These are phyloP conservation scores for Isabelozyma pseudorhagii DNA, from an alignment of 805 yeast species.

Conservation along the genomic window DNA sequence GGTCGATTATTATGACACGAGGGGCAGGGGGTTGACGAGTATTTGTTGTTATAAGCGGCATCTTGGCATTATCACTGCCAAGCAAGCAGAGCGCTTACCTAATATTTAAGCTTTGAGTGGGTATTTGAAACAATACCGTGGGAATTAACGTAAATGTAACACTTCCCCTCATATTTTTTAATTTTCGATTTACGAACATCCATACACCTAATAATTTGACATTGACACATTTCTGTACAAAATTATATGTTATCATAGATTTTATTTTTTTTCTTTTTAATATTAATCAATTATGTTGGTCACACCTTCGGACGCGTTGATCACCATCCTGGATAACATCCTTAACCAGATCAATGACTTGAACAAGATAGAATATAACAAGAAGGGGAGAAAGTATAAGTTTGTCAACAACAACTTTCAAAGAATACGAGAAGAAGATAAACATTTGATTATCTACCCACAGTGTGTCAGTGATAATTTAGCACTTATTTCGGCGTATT, in stretches of 20 bases:
- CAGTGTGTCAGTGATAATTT: slow-evolving; percentile 24
- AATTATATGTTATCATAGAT: no score
- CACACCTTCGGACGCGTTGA: slow-evolving; percentile 30
- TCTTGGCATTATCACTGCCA: no score
- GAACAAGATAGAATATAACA: slow-evolving; percentile 32
- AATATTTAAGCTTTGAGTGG: background rate
- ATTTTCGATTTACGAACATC: background rate
- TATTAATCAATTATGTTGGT: slow-evolving; percentile 7
- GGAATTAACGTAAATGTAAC: background rate
- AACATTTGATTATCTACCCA: slow-evolving; percentile 42
- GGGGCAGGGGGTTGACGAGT: no score
- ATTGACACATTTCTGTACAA: background rate
- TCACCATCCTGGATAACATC: slow-evolving; percentile 32
- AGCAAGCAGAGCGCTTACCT: no score
- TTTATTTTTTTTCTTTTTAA: no score
- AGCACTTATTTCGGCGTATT: slow-evolving; percentile 42
- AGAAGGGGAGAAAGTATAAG: slow-evolving; percentile 48
- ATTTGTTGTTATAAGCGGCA: no score
- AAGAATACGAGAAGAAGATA: slow-evolving; percentile 47
- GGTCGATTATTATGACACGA: no score
- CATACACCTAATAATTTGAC: background rate
- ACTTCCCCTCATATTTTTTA: background rate
- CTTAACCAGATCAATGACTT: slow-evolving; percentile 31
- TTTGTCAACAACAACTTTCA: slow-evolving; percentile 48
- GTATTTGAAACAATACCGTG: background rate